Evolutionary conservation across 2,329 filamentous ascomycete genomes (phyloP), one percentile per base, ranked within the genome.

Genomic region (Madurella mycetomatis): DNA sequence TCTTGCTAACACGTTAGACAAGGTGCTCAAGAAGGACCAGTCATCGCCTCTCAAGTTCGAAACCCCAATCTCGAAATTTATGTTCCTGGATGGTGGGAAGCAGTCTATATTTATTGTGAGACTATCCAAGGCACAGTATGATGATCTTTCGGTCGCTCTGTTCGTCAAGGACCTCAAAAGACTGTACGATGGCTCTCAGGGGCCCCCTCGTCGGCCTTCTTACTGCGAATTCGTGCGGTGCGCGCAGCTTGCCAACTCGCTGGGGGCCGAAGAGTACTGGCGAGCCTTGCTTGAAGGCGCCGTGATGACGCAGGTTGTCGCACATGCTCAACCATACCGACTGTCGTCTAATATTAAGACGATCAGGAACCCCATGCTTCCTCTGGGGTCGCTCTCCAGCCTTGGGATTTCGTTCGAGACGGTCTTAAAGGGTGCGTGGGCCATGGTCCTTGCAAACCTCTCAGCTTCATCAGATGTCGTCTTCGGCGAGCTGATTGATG

Each of bases 401-500:
- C 67, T 78, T 3, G 74, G 73, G 9, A 72, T 81, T 54, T 70
- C 72, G 0, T 77, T 79, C 39, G 76, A 80, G 54, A 76, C 77
- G 0, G 72, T 84, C 2, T 69, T 84, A 34, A 82, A 82, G 63
- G 75, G 79, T 0, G 80, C 80, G 0, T 85, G 82, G 80, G 76
- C 79, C 1, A 74, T 80, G 55, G 74, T 79, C 0, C 72, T 85
- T 7, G 76, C 78, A 0, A 77, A 73, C 19, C 66, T 82, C 9
- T 75, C 78, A 0, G 74, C 71, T 0, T 69, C 65, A 0, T 67
- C 73, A 5, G 81, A 84, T 41, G 73, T 84, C 7, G 72, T 83
- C 3, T 84, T 84, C 53, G 82, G 81, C 8, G 76, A 82, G 60
- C 66, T 77, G 2, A 69, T 81, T 13, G 74, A 77, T 11, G 76